These are phyloP conservation scores for Rusavskia elegans DNA, from an alignment of 495 filamentous ascomycete species.

Conservation along the genomic window DNA sequence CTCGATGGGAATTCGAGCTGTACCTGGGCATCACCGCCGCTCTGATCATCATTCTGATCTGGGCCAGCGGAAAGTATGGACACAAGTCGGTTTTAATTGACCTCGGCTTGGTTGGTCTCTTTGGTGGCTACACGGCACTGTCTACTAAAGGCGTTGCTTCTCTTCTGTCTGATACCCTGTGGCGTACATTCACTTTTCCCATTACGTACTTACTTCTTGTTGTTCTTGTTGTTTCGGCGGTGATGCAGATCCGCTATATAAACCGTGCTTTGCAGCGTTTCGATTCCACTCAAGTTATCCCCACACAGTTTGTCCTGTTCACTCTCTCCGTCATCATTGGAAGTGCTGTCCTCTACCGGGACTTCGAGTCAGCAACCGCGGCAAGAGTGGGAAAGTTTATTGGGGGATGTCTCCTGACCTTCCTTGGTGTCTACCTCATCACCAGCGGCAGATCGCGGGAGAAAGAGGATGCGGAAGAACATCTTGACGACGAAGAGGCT, in stretches of 20 bases:
- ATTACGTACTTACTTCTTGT: conserved; percentile 73
- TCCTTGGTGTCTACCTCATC: conserved; percentile 87
- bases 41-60: conserved; percentile 61
- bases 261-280: conserved; percentile 91
- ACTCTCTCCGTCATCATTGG: conserved; percentile 91
- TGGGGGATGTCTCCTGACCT: conserved; percentile 78
- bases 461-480: conserved; percentile 26
- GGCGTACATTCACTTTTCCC: conserved; percentile 75
- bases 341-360: conserved; percentile 79
- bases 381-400: conserved; percentile 67
- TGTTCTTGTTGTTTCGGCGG: conserved; percentile 63
- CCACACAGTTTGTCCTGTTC: conserved; percentile 92
- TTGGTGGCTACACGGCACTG: conserved; percentile 92
- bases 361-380: conserved; percentile 66
- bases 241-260: conserved; percentile 92
- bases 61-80: conserved; percentile 69
- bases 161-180: conserved; percentile 74
- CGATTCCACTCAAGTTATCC: conserved; percentile 93
- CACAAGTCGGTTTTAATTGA: conserved; percentile 79
- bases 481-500: conserved; percentile 32
- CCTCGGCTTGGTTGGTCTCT: conserved; percentile 79
- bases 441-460: conserved; percentile 42
- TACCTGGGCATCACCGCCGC: conserved; percentile 64
- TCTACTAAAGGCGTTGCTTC: conserved; percentile 95
- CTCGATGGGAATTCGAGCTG: conserved; percentile 75